Percentiles rank a stretch among this genome's conserved stretches.
These are phyloP conservation scores for Tolypocladium ovalisporum DNA, from an alignment of 2,329 filamentous ascomycete genomes.

Conservation along the genomic window DNA sequence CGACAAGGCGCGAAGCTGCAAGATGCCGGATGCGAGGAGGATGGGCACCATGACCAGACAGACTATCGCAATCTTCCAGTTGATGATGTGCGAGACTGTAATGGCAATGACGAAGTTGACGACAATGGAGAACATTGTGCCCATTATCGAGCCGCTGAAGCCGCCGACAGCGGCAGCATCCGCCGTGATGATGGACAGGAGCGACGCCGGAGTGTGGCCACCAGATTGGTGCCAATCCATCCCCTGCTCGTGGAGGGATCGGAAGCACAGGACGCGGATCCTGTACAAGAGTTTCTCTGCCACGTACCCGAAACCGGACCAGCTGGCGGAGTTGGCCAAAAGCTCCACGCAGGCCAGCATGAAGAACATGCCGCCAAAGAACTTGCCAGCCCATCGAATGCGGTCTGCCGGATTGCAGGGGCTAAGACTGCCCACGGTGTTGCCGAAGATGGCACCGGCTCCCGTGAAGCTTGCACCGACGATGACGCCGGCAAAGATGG, in stretches of 20 bases:
- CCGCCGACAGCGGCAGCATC: slow-evolving; percentile 58
- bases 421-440: slow-evolving; percentile 32
- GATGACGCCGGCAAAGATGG: slow-evolving; percentile 33
- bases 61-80: slow-evolving; percentile 68
- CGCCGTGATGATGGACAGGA: slow-evolving; percentile 58
- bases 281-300: slow-evolving; percentile 56
- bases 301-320: slow-evolving; percentile 33
- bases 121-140: slow-evolving; percentile 55
- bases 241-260: slow-evolving; percentile 54
- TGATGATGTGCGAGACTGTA: slow-evolving; percentile 57
- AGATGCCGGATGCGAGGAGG: slow-evolving; percentile 56
- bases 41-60: slow-evolving; percentile 59
- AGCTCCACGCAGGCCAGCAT: slow-evolving; percentile 36
- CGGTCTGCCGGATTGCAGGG: slow-evolving; percentile 29
- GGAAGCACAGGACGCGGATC: slow-evolving; percentile 52
- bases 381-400: slow-evolving; percentile 27
- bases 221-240: slow-evolving; percentile 62
- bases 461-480: slow-evolving; percentile 43
- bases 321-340: slow-evolving; percentile 45
- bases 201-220: slow-evolving; percentile 45
- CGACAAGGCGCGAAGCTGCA: slow-evolving; percentile 54
- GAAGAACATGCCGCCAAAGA: slow-evolving; percentile 47
- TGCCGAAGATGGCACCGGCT: slow-evolving; percentile 40
- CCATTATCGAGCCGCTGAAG: slow-evolving; percentile 59
- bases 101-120: slow-evolving; percentile 60